Evolutionary conservation across 495 filamentous ascomycete species (phyloP).

Genomic region (Margaritispora aquatica): DNA sequence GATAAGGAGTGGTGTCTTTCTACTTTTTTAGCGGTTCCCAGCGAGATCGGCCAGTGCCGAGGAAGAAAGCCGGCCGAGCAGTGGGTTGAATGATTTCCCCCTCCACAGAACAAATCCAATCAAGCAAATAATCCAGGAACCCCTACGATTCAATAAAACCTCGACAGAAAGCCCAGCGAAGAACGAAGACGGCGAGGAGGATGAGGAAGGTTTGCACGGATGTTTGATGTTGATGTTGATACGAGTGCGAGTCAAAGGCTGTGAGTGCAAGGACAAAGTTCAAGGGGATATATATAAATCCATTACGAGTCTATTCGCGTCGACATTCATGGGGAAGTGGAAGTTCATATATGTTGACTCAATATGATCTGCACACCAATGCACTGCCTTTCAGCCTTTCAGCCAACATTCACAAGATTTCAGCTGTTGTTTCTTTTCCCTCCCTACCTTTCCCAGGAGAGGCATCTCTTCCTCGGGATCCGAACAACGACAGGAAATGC

Average conservation of each 20-base stretch:
- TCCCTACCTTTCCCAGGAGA: not conserved
- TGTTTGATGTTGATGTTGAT: too few relatives aligned
- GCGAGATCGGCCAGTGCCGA: not conserved
- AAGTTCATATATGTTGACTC: too few relatives aligned
- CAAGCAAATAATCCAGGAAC: not conserved
- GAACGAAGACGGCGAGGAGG: too few relatives aligned
- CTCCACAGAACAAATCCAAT: not conserved
- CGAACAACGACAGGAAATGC: not conserved
- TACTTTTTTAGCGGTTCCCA: not conserved
- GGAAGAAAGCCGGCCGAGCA: not conserved
- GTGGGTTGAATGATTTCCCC: not conserved
- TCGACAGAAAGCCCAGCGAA: not conserved
- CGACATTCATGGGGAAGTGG: too few relatives aligned
- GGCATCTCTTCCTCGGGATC: not conserved
- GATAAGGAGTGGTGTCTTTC: not conserved
- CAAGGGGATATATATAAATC: too few relatives aligned
- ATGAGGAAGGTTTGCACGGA: too few relatives aligned
- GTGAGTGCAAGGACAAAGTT: too few relatives aligned
- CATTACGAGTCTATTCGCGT: too few relatives aligned
- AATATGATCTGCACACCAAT: too few relatives aligned
- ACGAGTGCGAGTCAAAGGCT: too few relatives aligned
- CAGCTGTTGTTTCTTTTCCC: not conserved
- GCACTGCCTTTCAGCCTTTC: not conserved
- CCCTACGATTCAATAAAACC: not conserved
- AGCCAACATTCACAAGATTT: not conserved